A percentile compares a stretch with the other conserved stretches of the same genome.
Evolutionary conservation across 169 alveolate genomes (phyloP).

Genomic region (Babesia sp.): DNA sequence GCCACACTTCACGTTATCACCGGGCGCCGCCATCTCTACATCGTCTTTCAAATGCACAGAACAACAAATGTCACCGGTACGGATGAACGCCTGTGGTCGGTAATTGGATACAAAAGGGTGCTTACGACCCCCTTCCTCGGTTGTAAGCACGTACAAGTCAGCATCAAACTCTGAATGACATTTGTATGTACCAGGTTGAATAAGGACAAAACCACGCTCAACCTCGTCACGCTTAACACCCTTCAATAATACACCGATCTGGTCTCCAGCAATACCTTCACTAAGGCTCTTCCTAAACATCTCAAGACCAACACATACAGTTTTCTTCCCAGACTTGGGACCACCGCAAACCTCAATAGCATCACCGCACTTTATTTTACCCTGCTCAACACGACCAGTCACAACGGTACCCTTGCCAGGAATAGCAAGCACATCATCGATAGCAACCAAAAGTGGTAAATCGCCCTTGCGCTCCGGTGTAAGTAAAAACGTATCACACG

Average conservation of each 20-base stretch:
- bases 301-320: slow-evolving; percentile 86
- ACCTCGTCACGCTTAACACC: slow-evolving; percentile 87
- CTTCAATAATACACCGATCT: slow-evolving; percentile 91
- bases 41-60: slow-evolving; percentile 85
- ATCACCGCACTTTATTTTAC: slow-evolving; percentile 87
- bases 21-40: slow-evolving; percentile 80
- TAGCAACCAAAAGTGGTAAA: slow-evolving; percentile 87
- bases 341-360: slow-evolving; percentile 90
- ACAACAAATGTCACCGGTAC: slow-evolving; percentile 93
- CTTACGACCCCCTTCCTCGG: slow-evolving; percentile 95
- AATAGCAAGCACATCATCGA: slow-evolving; percentile 85
- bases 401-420: slow-evolving; percentile 93
- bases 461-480: slow-evolving; percentile 85
- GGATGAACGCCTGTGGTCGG: slow-evolving; percentile 92
- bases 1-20: slow-evolving; percentile 77
- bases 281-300: slow-evolving; percentile 90
- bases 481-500: slow-evolving; percentile 84
- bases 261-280: slow-evolving; percentile 94
- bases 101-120: slow-evolving; percentile 92
- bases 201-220: slow-evolving; percentile 86
- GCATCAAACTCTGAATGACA: slow-evolving; percentile 86
- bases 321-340: slow-evolving; percentile 73
- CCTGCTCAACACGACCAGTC: slow-evolving; percentile 94
- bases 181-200: slow-evolving; percentile 83
- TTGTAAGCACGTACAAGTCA: slow-evolving; percentile 88